A percentile compares a stretch with the other conserved stretches of the same genome.
Conservation (phyloP, 2,329 filamentous ascomycete genomes). For the Delphinella strobiligena region DNA sequence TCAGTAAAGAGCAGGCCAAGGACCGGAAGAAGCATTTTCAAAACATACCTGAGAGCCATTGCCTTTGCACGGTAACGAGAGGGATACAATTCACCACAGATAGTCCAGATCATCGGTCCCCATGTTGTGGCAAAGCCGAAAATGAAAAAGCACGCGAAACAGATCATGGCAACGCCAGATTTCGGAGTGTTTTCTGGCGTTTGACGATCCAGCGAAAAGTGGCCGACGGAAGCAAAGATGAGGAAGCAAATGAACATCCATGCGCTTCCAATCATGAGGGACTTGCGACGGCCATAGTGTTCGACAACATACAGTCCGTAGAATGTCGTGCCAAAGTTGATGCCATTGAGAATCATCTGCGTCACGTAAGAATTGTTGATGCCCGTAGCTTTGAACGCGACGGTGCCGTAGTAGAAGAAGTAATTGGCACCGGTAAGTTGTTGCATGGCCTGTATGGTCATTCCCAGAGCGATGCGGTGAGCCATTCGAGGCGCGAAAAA, state of each 20-base stretch:
- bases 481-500: conserved; percentile 35
- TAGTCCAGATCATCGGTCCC: conserved; percentile 48
- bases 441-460: conserved; percentile 33
- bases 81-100: conserved; percentile 54
- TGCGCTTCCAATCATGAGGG: conserved; percentile 30
- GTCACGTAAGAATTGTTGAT: conserved; percentile 22
- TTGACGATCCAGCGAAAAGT: conserved; percentile 1
- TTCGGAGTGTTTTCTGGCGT: conserved; percentile 9
- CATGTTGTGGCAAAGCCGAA: conserved; percentile 12
- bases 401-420: conserved; percentile 40
- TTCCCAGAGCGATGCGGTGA: conserved; percentile 33
- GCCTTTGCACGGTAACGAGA: conserved; percentile 38
- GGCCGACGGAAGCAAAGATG: conserved; percentile 21
- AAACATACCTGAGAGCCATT: conserved; percentile 52
- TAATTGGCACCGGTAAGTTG: conserved; percentile 35
- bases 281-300: conserved; percentile 32
- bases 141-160: conserved; percentile 14
- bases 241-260: conserved; percentile 16
- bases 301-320: conserved; percentile 34
- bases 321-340: conserved; percentile 34
- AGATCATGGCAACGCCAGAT: conserved; percentile 11
- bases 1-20: neutral
- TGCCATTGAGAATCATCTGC: conserved; percentile 31
- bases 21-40: conserved; percentile 26
- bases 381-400: conserved; percentile 27